Conservation (phyloP, 306 rosid species). For the Nissolia schottii region DNA sequence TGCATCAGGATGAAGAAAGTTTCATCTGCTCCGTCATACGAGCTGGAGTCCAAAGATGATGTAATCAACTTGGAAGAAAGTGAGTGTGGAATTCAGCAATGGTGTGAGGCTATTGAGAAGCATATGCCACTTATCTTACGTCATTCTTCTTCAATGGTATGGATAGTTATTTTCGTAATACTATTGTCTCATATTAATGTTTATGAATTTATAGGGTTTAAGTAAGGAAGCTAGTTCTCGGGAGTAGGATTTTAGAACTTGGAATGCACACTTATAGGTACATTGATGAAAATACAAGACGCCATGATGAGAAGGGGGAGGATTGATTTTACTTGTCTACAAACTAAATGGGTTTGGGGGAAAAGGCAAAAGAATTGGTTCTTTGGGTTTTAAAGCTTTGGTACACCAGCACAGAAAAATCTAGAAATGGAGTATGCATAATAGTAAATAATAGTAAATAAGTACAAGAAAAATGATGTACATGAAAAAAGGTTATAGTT, state of each 20-base stretch:
- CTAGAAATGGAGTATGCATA: not conserved
- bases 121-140: constrained; percentile 61
- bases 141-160: constrained; percentile 70
- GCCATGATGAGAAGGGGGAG: not conserved
- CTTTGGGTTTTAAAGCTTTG: not conserved
- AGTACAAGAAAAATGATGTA: not conserved
- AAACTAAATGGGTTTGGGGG: not conserved
- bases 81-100: constrained; percentile 59
- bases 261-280: not conserved
- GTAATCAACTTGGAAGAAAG: constrained; percentile 29
- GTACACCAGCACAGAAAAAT: not conserved
- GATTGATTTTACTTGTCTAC: not conserved
- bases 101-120: constrained; percentile 82
- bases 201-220: not conserved
- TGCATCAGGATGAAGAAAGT: constrained; percentile 80
- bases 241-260: not conserved
- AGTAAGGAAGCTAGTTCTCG: not conserved
- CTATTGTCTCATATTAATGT: not conserved
- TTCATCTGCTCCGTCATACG: constrained; percentile 84
- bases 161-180: not conserved
- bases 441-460: not conserved
- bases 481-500: not conserved
- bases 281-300: not conserved
- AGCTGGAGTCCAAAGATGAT: constrained; percentile 36
- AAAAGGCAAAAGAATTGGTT: not conserved